These are phyloP conservation scores for Auricularia auricula-judae DNA, from an alignment of 768 basidiomycete species.

Conservation along the genomic window DNA sequence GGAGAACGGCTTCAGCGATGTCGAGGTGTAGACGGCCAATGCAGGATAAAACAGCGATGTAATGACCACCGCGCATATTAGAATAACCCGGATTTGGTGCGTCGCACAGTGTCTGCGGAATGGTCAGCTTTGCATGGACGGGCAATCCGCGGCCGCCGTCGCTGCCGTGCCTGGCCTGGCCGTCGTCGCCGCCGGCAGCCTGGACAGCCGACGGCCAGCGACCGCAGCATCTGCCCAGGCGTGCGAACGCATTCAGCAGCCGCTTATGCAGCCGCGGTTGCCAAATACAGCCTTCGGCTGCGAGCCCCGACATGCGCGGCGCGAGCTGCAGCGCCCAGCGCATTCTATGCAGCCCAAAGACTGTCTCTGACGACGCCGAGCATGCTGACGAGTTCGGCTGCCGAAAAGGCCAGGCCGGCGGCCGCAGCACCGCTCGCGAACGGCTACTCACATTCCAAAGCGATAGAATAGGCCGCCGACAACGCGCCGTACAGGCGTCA, in stretches of 20 bases:
- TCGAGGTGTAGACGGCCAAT: conserved; percentile 69
- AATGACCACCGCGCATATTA: conserved; percentile 80
- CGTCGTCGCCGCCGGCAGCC: not conserved
- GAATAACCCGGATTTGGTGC: conserved; percentile 81
- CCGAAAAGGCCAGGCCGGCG: not conserved
- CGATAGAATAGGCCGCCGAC: conserved; percentile 35
- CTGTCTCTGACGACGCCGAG: not conserved
- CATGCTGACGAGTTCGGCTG: not conserved
- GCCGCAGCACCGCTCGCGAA: not conserved
- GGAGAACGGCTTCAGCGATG: conserved; percentile 41
- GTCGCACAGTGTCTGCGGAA: conserved; percentile 69
- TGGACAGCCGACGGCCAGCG: not conserved
- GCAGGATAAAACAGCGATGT: conserved; percentile 88
- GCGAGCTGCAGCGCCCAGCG: not conserved
- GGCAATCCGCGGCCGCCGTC: not conserved
- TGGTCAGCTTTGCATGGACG: not conserved
- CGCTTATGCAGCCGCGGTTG: too few species aligned
- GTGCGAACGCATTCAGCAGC: not conserved
- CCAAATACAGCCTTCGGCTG: not conserved
- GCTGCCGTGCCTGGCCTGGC: not conserved
- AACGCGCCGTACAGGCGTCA: conserved; percentile 2
- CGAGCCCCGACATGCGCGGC: not conserved
- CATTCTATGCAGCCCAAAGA: not conserved
- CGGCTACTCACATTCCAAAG: conserved; percentile 63
- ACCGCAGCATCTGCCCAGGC: not conserved